Evolutionary conservation across 257 asterid species (phyloP), one percentile per base, ranked within the genome.

Genomic region (Cinchona pubescens): DNA sequence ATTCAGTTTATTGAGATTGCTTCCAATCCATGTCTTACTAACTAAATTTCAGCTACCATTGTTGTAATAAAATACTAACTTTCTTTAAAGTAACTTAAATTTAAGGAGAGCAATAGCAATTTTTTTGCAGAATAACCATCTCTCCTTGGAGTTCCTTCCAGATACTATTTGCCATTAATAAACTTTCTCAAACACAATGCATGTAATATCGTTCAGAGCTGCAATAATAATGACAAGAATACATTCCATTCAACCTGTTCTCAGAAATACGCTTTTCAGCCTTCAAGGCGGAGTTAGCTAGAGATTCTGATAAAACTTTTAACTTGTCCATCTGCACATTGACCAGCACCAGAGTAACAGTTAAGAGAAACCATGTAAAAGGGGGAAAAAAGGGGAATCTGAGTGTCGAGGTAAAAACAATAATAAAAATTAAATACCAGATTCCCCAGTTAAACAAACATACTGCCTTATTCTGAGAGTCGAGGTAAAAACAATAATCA

Each of bases 301-400:
- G 96, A 75, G 99, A 94, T 83, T 92, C 97, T 72, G 91, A 83
- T 83, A 94, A 81, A 76, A 92, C 82, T 86, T 87, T 92, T 69
- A 94, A 81, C 86, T 94, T 90, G 77, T 88, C 94, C 79, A 92
- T 90, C 99, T 94, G 93, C 87, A 84, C 45, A 63, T 76, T 71
- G 34, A 67, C 63, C 40, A 73, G 62, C 77, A 68, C 53, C 75
- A 66, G n/a, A 78, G 56, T 51, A 49, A 55, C 80, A 74, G 76
- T 69, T 79, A 77, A 62, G 60, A 53, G 46, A 16, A 76, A 69
- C 48, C 30, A 55, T 30, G 73, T n/a, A 5, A 68, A 59, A 37
- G 12, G 30, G 7, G 23, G 14, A 59, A 53, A 0, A 25, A 27
- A 9, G n/a, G 32, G 75, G 75, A 11, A n/a, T n/a, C n/a, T n/a